A percentile compares a stretch with the other conserved stretches of the same genome.
These are phyloP conservation scores for Hondaea fermentalgiana DNA, from an alignment of 108 stramenopile species.

Conservation along the genomic window DNA sequence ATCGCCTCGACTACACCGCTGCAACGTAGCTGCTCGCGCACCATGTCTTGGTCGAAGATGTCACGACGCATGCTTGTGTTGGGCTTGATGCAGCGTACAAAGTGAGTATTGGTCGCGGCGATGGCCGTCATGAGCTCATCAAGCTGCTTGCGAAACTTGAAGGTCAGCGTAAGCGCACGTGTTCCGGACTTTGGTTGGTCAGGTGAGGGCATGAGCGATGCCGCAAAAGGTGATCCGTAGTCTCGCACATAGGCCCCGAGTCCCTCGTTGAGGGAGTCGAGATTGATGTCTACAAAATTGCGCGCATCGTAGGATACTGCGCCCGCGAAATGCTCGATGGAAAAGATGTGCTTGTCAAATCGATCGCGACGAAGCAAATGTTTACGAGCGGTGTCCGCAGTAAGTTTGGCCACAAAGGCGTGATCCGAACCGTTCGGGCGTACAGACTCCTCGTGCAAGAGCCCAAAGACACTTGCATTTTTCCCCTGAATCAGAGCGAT, in stretches of 20 bases:
- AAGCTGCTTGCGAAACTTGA: conserved; percentile 53
- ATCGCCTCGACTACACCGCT: conserved; percentile 64
- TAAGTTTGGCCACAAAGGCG: neutral
- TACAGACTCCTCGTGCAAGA: conserved; percentile 49
- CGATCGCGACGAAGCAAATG: neutral
- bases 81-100: conserved; percentile 73
- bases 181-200: too few species aligned
- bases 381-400: too few species aligned
- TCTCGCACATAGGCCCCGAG: conserved; percentile 35
- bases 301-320: conserved; percentile 53
- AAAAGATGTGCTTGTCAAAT: conserved; percentile 43
- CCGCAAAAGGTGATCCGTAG: conserved; percentile 24
- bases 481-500: conserved; percentile 37
- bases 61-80: conserved; percentile 50
- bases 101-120: conserved; percentile 55
- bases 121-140: conserved; percentile 52
- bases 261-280: conserved; percentile 35
- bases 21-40: conserved; percentile 60
- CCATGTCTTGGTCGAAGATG: conserved; percentile 50
- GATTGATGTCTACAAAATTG: conserved; percentile 60
- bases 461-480: conserved; percentile 35
- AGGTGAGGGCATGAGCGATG: conserved; percentile 19
- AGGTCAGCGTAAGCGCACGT: conserved; percentile 45
- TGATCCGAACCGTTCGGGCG: conserved; percentile 67
- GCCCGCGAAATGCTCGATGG: conserved; percentile 59